A percentile compares a stretch with the other conserved stretches of the same genome.
Conservation (phyloP, 192 early-diverging fungal genomes). For the Diversispora epigaea region DNA sequence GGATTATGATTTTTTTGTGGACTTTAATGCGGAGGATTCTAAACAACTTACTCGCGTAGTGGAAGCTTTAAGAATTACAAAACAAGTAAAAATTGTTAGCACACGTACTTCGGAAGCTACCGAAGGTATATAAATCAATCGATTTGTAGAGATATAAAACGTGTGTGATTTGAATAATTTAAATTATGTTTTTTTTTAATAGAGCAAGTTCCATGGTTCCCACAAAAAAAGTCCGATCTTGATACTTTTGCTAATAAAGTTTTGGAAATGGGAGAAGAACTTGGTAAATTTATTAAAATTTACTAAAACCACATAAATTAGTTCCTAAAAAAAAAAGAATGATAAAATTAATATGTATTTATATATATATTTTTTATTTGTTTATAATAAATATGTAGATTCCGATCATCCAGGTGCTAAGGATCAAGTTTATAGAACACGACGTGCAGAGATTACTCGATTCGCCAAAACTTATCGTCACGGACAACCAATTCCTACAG, state of each 20-base stretch:
- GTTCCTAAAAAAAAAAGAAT: conserved; percentile 9
- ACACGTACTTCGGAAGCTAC: conserved; percentile 44
- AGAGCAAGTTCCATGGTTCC: conserved; percentile 84
- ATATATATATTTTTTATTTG: not conserved
- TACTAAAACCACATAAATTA: not conserved
- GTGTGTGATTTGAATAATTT: no score
- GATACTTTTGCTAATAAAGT: conserved; percentile 92
- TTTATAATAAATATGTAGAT: conserved; percentile 38
- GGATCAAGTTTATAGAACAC: conserved; percentile 79
- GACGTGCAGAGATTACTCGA: conserved; percentile 80
- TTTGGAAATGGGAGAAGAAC: conserved; percentile 87
- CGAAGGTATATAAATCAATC: conserved; percentile 36
- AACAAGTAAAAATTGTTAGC: conserved; percentile 68
- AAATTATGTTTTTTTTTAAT: not conserved
- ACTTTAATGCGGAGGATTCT: conserved; percentile 70
- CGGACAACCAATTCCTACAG: conserved; percentile 75
- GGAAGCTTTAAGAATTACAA: conserved; percentile 66
- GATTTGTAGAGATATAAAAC: no score
- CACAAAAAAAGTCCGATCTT: conserved; percentile 86
- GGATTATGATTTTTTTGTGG: conserved; percentile 93
- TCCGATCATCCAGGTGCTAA: conserved; percentile 93
- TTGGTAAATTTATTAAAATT: conserved; percentile 45
- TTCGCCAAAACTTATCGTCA: conserved; percentile 74
- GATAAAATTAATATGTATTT: not conserved
- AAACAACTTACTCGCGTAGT: conserved; percentile 63